Base-by-base conservation (phyloP, 1,284 basidiomycete species). In the Rhodotorula sp. region DNA sequence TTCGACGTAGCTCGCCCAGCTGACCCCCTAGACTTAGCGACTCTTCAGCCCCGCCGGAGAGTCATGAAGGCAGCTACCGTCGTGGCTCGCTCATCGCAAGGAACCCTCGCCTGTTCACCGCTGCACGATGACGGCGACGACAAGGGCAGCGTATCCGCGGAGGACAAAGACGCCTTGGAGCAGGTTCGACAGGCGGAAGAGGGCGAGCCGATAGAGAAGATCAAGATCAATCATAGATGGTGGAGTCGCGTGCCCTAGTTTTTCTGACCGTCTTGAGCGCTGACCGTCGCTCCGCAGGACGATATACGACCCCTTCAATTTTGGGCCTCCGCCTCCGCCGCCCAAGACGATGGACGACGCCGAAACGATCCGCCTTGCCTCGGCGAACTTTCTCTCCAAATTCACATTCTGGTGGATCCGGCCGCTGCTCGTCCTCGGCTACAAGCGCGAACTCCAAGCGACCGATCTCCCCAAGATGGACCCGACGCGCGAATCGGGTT, bases 291-390 rank as follows among this genome's bases (percentile, higher is more conserved):
- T 23, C 21, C 18, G 3, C 51, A 76, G 74, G 72, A 68, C 67
- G 14, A 64, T 71, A 20, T 76, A 69, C 47, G 69, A 71, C 34
- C 74, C 71, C 0, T 69, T 76, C 62, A 49, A 56, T 31, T 56
- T 54, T 15, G 16, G 14, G 67, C 84, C 84, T 5, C 89, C 89
- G 0, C 85, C 86, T 0, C 86, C 87, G 3, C 84, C 89, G 1
- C 87, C 86, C 5, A 76, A 80, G 5, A 85, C 85, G 21, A 81
- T 90, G n/a, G 85, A 85, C 39, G 86, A 88, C 75, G 88, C 88
- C 3, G 79, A 84, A 5, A 85, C 86, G 52, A 87, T 87, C 43
- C 88, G 88, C 0, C 81, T 89, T n/a, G 85, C 84, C 0, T 81
- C 81, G 21, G 87, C 88, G 3, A 87, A 85, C 23, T 79, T 88